Conservation (phyloP, 2,329 filamentous ascomycete genomes). For the Apiospora rasikravindrae region DNA sequence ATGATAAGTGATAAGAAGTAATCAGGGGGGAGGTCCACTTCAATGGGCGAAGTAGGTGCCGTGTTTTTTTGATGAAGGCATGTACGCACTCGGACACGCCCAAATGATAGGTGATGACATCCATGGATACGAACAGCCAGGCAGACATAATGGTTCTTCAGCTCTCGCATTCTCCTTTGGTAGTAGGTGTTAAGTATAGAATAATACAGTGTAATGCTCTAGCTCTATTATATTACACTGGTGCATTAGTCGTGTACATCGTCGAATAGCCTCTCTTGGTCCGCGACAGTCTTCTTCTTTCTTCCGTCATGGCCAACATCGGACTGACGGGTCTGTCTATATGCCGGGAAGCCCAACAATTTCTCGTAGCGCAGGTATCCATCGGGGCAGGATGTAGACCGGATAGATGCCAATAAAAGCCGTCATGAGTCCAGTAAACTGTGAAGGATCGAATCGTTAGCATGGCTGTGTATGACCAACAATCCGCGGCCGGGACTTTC, state of each 20-base stretch:
- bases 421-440: conserved; percentile 54
- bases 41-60: not conserved
- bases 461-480: not conserved
- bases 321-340: not conserved
- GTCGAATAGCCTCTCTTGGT: not conserved
- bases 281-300: not conserved
- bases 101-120: not conserved
- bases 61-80: too few relatives aligned
- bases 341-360: conserved; percentile 34
- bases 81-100: too few relatives aligned
- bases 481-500: not conserved
- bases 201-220: not conserved
- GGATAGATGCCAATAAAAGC: conserved; percentile 32
- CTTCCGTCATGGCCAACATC: not conserved
- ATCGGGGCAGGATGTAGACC: conserved; percentile 34
- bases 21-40: not conserved
- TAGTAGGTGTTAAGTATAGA: not conserved
- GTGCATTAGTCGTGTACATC: conserved; percentile 9
- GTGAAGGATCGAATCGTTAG: not conserved
- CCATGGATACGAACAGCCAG: not conserved
- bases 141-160: not conserved
- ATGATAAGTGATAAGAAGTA: not conserved
- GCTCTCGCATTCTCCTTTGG: not conserved
- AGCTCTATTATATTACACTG: conserved; percentile 9
- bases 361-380: conserved; percentile 30